phyloP scores from a whole-genome alignment of 2,329 filamentous ascomycete species.

The Aureobasidium leucospermi region DNA sequence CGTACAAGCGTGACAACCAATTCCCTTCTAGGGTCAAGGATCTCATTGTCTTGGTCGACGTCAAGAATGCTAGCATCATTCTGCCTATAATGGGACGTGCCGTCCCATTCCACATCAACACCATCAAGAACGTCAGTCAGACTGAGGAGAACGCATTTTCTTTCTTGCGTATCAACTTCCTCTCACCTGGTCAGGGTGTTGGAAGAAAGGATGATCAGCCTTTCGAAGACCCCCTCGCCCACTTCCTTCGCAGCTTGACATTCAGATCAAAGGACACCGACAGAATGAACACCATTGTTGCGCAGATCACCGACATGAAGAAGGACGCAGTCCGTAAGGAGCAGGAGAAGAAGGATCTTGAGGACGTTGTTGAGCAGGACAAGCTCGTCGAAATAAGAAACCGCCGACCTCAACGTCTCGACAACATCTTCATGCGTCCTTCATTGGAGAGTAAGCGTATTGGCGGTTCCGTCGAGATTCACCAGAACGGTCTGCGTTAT shows the following conservation, averaged over 20 bases:
- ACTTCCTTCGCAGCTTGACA: conserved; percentile 92
- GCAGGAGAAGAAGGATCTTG: conserved; percentile 98
- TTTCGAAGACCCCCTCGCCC: conserved; percentile 90
- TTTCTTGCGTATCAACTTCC: conserved; percentile 91
- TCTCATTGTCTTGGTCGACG: conserved; percentile 81
- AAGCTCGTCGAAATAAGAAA: conserved; percentile 92
- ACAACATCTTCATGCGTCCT: conserved; percentile 92
- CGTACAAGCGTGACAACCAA: conserved; percentile 96
- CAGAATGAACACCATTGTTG: conserved; percentile 82
- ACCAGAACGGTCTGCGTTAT: conserved; percentile 98
- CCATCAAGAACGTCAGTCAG: conserved; percentile 98
- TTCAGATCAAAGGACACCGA: conserved; percentile 86
- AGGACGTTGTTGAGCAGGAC: conserved; percentile 97
- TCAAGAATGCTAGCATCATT: conserved; percentile 82
- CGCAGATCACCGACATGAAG: conserved; percentile 92
- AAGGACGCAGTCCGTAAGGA: conserved; percentile 86
- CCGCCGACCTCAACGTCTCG: conserved; percentile 80
- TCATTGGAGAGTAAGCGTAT: conserved; percentile 96
- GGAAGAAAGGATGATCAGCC: conserved; percentile 91
- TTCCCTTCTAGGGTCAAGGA: conserved; percentile 77
- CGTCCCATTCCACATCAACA: conserved; percentile 95
- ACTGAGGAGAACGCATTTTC: conserved; percentile 93
- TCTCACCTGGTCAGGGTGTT: conserved; percentile 94
- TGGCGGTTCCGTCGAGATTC: conserved; percentile 91
- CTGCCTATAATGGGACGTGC: conserved; percentile 95